Conservation (phyloP, 129 eudicot genomes). For the Deinandra increscens region DNA sequence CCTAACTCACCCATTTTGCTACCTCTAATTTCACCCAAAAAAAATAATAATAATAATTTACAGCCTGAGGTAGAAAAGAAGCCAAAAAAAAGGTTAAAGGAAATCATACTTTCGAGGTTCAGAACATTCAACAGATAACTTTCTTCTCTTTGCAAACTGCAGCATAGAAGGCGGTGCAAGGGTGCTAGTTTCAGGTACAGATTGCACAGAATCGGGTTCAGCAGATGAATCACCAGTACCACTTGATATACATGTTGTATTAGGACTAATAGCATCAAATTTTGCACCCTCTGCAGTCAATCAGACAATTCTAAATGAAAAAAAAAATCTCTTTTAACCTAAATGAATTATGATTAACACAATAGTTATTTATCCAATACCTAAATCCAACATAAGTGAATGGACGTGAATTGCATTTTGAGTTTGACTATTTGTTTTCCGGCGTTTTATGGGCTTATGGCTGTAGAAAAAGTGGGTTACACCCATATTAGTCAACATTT, state of each 20-base stretch:
- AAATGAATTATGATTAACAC: constrained; percentile 1
- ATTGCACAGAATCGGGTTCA: constrained; percentile 72
- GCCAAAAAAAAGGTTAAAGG: not conserved
- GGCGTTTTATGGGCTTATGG: constrained; percentile 45
- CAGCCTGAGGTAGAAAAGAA: not conserved
- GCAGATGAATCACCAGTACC: constrained; percentile 52
- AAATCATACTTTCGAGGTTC: constrained; percentile 65
- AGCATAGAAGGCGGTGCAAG: constrained; percentile 61
- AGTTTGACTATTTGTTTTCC: constrained; percentile 37
- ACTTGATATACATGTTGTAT: constrained; percentile 46
- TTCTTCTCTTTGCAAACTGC: constrained; percentile 85
- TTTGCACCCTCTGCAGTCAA: constrained; percentile 42
- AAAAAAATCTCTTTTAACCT: not conserved
- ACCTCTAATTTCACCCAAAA: not conserved
- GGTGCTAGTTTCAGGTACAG: constrained; percentile 54
- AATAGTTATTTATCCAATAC: constrained; percentile 13
- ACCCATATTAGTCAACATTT: constrained; percentile 9
- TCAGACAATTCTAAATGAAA: constrained; percentile 1
- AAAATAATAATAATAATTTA: not conserved
- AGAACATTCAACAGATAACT: constrained; percentile 67
- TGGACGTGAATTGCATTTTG: constrained; percentile 52
- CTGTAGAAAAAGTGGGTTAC: constrained; percentile 33
- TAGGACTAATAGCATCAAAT: constrained; percentile 49
- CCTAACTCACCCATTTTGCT: constrained; percentile 1
- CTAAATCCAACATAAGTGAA: constrained; percentile 55